Base-by-base conservation (phyloP, 2,329 filamentous ascomycete genomes). In the Botryosphaeria agaves region DNA sequence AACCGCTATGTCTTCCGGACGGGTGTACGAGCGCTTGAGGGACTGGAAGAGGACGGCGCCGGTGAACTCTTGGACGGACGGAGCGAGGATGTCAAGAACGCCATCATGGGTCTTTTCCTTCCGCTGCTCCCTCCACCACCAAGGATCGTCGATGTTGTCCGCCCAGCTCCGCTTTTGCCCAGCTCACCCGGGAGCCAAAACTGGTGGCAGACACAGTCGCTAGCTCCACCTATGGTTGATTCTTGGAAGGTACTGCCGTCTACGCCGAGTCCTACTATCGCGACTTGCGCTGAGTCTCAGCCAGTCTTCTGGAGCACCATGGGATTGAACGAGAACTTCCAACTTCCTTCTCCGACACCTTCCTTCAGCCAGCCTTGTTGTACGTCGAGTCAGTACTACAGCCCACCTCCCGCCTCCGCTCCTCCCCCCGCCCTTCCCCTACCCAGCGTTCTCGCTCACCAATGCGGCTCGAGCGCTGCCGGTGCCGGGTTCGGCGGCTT, bases 1-100 rank as follows among this genome's bases (percentile, higher is more conserved):
- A 98, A 98, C 72, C 87, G 79, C 58, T 98, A 91, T 49, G 87
- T 98, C 48, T 98, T 80, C 61, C 77, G 84, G 48, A 85, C 87
- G 11, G 74, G 81, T 46, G 84, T 82, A 40, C 75, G 77, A 37
- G 89, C 85, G 27, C 69, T 98, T 32, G 89, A 98, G 59, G 89
- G 89, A 34, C 67, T 95, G 40, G 89, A 98, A 62, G 89, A 95
- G 60, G 87, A 94, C 47, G 89, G 89, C 37, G 81, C 80, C 28
- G 89, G 89, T 38, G 89, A 98, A 61, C 67, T 98, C 41, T 72
- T 95, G 36, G 78, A 79, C 48, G 85, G 85, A 41, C 81, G 82
- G 60, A 84, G 82, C 49, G 84, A 93, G 43, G 84, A 94, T 44
- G 87, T 94, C 56, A 93, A 93, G 70, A 73, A 65, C 47, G 76